Conservation (phyloP, 129 eudicot genomes). For the Cynara cardunculus region DNA sequence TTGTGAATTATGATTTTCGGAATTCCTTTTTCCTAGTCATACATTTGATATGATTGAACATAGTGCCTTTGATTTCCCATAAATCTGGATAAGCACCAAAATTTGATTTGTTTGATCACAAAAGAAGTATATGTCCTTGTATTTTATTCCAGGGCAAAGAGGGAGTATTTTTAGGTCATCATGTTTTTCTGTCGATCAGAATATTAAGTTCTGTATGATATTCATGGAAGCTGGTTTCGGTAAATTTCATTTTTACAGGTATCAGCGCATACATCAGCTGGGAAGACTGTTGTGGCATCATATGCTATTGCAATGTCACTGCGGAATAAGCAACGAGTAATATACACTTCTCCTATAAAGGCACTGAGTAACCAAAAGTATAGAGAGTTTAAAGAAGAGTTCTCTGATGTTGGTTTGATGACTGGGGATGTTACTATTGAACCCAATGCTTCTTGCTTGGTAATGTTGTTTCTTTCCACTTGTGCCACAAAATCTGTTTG, state of each 20-base stretch:
- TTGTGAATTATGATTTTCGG: background rate
- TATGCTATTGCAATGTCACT: slow-evolving; percentile 95
- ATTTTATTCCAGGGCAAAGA: background rate
- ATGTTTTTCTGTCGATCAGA: background rate
- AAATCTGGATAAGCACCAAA: background rate
- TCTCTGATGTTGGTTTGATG: slow-evolving; percentile 97
- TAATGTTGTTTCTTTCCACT: slow-evolving; percentile 26
- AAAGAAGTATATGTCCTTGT: background rate
- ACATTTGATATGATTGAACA: slow-evolving; percentile 2
- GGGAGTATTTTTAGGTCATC: background rate
- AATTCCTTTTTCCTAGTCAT: slow-evolving; percentile 4
- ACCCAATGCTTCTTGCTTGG: slow-evolving; percentile 98
- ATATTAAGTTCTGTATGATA: background rate
- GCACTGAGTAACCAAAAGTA: slow-evolving; percentile 98
- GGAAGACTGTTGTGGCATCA: slow-evolving; percentile 92
- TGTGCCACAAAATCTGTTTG: background rate
- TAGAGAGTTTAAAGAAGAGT: slow-evolving; percentile 95
- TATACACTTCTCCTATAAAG: slow-evolving; percentile 95
- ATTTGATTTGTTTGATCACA: background rate
- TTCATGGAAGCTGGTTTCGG: background rate
- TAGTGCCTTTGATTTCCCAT: background rate
- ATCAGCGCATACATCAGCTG: slow-evolving; percentile 99
- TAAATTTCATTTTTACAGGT: slow-evolving; percentile 42
- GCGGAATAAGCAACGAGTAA: slow-evolving; percentile 78
- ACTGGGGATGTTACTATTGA: slow-evolving; percentile 98